phyloP scores from a whole-genome alignment of 2,329 filamentous ascomycete genomes.

The Huntiella decipiens region DNA sequence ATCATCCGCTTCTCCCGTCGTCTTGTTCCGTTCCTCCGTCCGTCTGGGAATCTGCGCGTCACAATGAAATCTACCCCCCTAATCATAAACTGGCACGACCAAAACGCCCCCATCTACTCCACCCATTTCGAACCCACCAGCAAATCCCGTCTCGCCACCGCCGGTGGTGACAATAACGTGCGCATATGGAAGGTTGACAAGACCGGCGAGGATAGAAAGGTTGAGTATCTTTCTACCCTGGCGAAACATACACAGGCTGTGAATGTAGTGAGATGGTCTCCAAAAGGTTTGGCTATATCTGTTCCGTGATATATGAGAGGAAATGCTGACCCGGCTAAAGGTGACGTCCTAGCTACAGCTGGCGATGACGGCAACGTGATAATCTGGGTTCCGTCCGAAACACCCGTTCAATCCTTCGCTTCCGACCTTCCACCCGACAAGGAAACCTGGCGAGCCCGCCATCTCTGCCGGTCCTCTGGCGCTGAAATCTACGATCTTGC shows the following conservation, averaged over 20 bases:
- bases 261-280: constrained; percentile 92
- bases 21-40: background rate
- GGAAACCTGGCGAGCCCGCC: constrained; percentile 89
- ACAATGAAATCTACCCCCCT: constrained; percentile 90
- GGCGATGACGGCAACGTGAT: constrained; percentile 96
- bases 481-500: constrained; percentile 96
- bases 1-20: background rate
- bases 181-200: constrained; percentile 82
- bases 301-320: constrained; percentile 9
- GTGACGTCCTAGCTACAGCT: constrained; percentile 82
- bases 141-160: constrained; percentile 81
- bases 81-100: constrained; percentile 97
- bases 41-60: constrained; percentile 14
- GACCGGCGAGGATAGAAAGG: constrained; percentile 68
- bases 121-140: constrained; percentile 88
- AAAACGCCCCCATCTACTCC: constrained; percentile 91
- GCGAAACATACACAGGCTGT: constrained; percentile 91
- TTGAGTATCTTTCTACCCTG: constrained; percentile 81
- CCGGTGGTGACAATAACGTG: constrained; percentile 91
- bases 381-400: constrained; percentile 81
- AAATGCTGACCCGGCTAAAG: constrained; percentile 25
- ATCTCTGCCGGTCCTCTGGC: constrained; percentile 90
- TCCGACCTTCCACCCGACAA: constrained; percentile 81
- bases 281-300: constrained; percentile 40
- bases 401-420: constrained; percentile 49